Evolutionary conservation across 2,329 filamentous ascomycete genomes (phyloP), one percentile per base, ranked within the genome.

Genomic region (Aspergillus oerlinghausenensis): DNA sequence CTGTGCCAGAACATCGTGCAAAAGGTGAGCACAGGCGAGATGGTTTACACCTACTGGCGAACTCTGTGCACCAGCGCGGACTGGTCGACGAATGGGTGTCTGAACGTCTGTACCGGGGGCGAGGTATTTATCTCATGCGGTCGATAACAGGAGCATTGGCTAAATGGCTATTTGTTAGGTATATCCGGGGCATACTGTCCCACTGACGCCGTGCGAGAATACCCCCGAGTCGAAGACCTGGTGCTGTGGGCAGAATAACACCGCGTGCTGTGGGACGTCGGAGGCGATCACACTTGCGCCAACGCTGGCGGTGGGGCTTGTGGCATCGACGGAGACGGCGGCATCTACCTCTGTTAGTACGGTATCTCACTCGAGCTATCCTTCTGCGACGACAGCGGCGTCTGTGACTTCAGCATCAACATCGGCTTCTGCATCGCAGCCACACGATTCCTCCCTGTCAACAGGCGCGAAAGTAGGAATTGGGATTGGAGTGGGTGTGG

Each of bases 51-150:
- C 43, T 47, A 47, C 14, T 25, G 7, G 14, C 52, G 28, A 3
- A 23, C 21, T 26, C 45, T 54, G 19, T 60, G 58, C 50, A 25
- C 43, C 19, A 47, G 43, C 43, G 3, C 21, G 19, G 43, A 47
- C 43, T 47, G 43, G 43, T 23, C 43, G 11, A 25, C 19, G 4
- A 25, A 26, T 14, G 21, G 43, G 5, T 47, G 43, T 14, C 3
- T 25, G 23, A 47, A 23, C 3, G 21, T 47, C 3, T 47, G 43
- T 6, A 23, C 21, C 6, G 4, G 17, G 21, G 43, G 43, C 4
- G 23, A 14, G 9, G 43, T 47, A 47, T 26, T 7, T 14, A 26
- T 23, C 14, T 7, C 25, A 10, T 14, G 6, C 5, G 6, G 0
- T 17, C 14, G 0, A 47, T 23, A 14, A 3, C 21, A 47, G 43